phyloP scores from a whole-genome alignment of 23 red algal genomes.

The Cyanidioschyzon merolae region DNA sequence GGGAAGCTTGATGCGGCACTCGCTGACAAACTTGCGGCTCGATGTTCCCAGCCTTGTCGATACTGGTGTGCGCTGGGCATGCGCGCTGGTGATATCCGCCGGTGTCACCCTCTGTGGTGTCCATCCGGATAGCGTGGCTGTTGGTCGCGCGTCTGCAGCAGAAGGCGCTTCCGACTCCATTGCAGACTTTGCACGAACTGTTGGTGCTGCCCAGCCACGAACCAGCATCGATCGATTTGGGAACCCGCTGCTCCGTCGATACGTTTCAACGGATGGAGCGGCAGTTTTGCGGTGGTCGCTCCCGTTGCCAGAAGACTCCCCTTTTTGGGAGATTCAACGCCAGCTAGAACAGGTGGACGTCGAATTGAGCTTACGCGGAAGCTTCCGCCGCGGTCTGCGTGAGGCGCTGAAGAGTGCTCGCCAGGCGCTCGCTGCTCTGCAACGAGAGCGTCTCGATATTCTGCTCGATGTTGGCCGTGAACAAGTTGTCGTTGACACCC shows the following conservation, averaged over 20 bases:
- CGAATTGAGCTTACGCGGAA: slow-evolving; percentile 5
- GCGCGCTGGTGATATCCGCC: too few relatives aligned
- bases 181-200: not conserved
- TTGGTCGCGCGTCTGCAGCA: too few relatives aligned
- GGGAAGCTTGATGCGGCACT: too few relatives aligned
- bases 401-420: slow-evolving; percentile 31
- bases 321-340: slow-evolving; percentile 15
- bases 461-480: slow-evolving; percentile 33
- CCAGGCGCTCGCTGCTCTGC: slow-evolving; percentile 24
- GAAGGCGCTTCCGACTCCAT: not conserved
- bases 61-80: too few relatives aligned
- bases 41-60: too few relatives aligned
- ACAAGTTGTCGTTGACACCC: slow-evolving; percentile 6
- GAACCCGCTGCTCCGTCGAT: slow-evolving; percentile 75
- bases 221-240: not conserved
- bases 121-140: too few relatives aligned
- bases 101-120: too few relatives aligned
- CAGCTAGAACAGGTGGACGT: slow-evolving; percentile 15
- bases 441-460: slow-evolving; percentile 37
- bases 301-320: slow-evolving; percentile 31
- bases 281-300: slow-evolving; percentile 80
- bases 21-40: too few relatives aligned
- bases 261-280: slow-evolving; percentile 56
- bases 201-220: not conserved
- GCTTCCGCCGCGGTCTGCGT: not conserved